phyloP scores from a whole-genome alignment of 2,329 filamentous ascomycete species.

The Dothistroma pini region DNA sequence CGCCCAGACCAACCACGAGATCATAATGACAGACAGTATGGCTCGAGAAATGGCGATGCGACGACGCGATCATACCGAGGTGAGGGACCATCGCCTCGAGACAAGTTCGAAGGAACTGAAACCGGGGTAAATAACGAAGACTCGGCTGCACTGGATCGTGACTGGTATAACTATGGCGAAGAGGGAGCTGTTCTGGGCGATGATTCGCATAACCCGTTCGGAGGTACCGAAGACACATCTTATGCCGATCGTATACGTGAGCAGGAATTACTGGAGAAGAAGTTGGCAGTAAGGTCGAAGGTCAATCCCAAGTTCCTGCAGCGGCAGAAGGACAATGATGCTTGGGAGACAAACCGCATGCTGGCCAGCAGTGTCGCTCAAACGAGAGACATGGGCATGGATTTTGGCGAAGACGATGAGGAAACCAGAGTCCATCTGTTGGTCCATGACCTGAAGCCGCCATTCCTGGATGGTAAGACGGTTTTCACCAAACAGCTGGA shows the following conservation, averaged over 20 bases:
- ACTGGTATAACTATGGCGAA: slow-evolving; percentile 91
- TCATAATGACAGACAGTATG: slow-evolving; percentile 18
- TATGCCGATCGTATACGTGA: slow-evolving; percentile 75
- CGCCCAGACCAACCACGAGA: slow-evolving; percentile 35
- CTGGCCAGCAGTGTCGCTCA: slow-evolving; percentile 94
- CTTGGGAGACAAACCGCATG: slow-evolving; percentile 99
- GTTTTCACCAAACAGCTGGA: slow-evolving; percentile 98
- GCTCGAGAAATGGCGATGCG: not conserved
- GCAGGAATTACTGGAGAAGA: slow-evolving; percentile 72
- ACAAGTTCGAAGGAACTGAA: slow-evolving; percentile 61
- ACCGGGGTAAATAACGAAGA: slow-evolving; percentile 62
- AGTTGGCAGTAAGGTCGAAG: slow-evolving; percentile 48
- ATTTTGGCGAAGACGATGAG: slow-evolving; percentile 85
- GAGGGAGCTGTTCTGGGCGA: slow-evolving; percentile 80
- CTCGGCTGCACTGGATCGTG: slow-evolving; percentile 72
- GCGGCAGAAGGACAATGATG: slow-evolving; percentile 90
- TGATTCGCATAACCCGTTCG: slow-evolving; percentile 89
- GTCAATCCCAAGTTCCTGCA: slow-evolving; percentile 70
- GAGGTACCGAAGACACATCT: slow-evolving; percentile 62
- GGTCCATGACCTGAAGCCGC: slow-evolving; percentile 89
- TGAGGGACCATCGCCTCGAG: slow-evolving; percentile 40
- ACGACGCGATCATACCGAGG: slow-evolving; percentile 31
- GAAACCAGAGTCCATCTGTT: slow-evolving; percentile 83
- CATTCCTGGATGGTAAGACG: slow-evolving; percentile 89
- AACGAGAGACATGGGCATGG: slow-evolving; percentile 68